Percentiles rank a stretch among this genome's conserved stretches.
Evolutionary conservation across 2,329 filamentous ascomycete species (phyloP).

Genomic region (Fusarium chlamydosporum): DNA sequence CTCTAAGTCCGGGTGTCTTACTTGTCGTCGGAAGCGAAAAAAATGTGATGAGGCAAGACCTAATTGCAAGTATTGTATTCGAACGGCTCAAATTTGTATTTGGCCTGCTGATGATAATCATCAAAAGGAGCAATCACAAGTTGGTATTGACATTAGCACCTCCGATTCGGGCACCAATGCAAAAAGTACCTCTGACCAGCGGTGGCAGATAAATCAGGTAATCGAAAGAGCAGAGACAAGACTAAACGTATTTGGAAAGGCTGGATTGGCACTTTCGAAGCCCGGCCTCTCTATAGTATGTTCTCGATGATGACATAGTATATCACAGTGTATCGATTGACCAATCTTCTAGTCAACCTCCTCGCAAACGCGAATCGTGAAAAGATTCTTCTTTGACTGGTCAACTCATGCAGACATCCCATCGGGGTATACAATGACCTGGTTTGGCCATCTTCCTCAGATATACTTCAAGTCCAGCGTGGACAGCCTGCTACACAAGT

Average conservation of each 20-base stretch:
- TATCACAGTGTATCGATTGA: background rate
- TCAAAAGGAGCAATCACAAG: too few relatives aligned
- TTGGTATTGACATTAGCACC: background rate
- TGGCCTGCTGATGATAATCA: background rate
- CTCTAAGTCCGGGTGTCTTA: background rate
- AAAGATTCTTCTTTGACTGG: constrained; percentile 8
- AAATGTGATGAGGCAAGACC: background rate
- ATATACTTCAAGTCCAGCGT: background rate
- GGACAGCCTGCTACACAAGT: constrained; percentile 1
- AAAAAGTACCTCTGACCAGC: background rate
- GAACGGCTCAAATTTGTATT: background rate
- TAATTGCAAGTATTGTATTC: background rate
- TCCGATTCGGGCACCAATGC: background rate
- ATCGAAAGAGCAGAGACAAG: background rate
- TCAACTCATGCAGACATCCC: background rate
- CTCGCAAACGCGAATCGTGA: background rate
- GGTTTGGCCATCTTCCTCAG: background rate
- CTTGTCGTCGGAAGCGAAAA: background rate
- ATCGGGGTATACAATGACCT: background rate
- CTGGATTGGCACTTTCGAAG: background rate
- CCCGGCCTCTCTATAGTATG: background rate
- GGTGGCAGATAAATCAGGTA: background rate
- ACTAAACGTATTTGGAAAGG: background rate
- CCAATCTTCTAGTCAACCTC: background rate
- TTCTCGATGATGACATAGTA: background rate